Evolutionary conservation across 345 rosid species (phyloP).

Genomic region (Sisymbrium irio): DNA sequence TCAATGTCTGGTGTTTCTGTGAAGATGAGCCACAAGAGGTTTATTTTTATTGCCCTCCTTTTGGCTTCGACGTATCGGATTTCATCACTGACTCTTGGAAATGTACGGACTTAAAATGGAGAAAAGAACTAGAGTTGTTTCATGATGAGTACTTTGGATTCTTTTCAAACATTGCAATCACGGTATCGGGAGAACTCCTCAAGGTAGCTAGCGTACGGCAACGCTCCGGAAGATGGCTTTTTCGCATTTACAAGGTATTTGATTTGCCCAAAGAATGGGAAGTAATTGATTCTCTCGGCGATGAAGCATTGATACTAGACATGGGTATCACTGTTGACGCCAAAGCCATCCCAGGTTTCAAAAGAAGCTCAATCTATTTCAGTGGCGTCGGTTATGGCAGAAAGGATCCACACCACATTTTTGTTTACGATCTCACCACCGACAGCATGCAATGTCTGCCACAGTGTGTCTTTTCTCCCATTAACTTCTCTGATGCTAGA

Average conservation of each 20-base stretch:
- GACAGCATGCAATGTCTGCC: not conserved
- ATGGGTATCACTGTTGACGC: constrained; percentile 6
- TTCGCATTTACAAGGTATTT: not conserved
- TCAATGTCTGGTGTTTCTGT: not conserved
- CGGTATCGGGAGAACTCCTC: not conserved
- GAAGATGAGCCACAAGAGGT: not conserved
- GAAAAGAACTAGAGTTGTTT: too few species aligned
- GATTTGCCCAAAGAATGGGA: not conserved
- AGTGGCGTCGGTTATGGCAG: not conserved
- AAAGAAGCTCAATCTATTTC: constrained; percentile 13
- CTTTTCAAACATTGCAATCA: not conserved
- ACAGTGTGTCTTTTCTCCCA: too few species aligned
- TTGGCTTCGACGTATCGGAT: not conserved
- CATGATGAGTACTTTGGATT: not conserved
- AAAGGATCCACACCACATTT: not conserved
- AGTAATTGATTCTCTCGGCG: not conserved
- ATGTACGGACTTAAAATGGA: not conserved
- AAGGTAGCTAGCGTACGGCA: not conserved
- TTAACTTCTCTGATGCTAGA: too few species aligned
- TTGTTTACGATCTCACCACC: not conserved
- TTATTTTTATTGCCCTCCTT: too few species aligned
- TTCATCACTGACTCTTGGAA: not conserved
- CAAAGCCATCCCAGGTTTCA: not conserved
- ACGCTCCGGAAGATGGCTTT: not conserved
- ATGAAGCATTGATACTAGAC: constrained; percentile 6